Base-by-base conservation (phyloP, 208 protist species). In the Naegleria fowleri region DNA sequence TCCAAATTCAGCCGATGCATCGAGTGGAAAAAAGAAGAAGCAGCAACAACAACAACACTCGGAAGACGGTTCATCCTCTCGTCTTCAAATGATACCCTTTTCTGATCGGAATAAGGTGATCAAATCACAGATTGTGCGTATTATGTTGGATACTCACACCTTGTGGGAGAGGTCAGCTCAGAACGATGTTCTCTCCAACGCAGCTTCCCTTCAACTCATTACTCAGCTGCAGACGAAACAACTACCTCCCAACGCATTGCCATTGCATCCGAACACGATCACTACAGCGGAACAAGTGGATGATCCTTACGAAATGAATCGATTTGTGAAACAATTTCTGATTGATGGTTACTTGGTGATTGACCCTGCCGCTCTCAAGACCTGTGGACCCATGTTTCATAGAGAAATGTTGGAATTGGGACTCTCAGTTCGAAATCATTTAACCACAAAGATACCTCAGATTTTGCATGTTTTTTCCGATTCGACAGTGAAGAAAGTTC, bases 321-420 rank as follows among this genome's bases (percentile, higher is more conserved):
- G 13, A 9, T 88, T 29, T 58, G 40, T 88, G 29, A 88, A 88
- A 58, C 85, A 88, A 58, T 88, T 88, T 88, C 36, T 88, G 11
- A 88, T 88, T 51, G 85, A 88, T 58, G 85, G 85, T 15, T 88
- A 88, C 38, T 58, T 88, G 41, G n/a, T 88, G 16, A 79, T 79
- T 29, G 22, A 29, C 1, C 41, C 79, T n/a, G 13, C 5, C 9
- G 29, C 29, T 13, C 16, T 79, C 29, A 79, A 29, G 29, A 79
- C 67, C 0, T 36, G 6, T 79, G n/a, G 29, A 36, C 6, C 16
- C 9, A 43, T 0, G 4, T 86, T 86, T 43, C 83, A 86, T 43
- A 38, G 6, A 48, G n/a, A 40, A 40, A 48, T 86, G 11, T 86
- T 51, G 5, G 16, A 86, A 33, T 79, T 79, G 29, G 67, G 29